Base-by-base conservation (phyloP, 768 basidiomycete genomes). In the Xerocomus brunneocitrinus region DNA sequence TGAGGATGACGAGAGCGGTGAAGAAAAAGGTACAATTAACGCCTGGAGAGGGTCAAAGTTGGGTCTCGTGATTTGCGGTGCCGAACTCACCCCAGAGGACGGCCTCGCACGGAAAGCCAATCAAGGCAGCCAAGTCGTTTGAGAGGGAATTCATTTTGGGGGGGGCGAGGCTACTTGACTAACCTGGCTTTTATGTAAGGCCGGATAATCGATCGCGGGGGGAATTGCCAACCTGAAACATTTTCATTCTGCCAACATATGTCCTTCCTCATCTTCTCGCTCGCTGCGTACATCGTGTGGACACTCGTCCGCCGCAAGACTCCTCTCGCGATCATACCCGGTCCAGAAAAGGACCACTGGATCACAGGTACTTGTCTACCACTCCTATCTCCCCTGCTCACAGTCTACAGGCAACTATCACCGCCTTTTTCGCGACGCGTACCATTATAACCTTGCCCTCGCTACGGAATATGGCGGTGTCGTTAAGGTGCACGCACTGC, bases 101-200 rank as follows among this genome's bases (percentile, higher is more conserved):
- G 0, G 70, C 62, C 54, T 75, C 74, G 55, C 66, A 71, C 3
- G 52, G 67, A 46, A 74, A 74, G 25, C 73, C 73, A 42, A 73
- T 61, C 45, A 75, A 55, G 12, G 70, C 67, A 34, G 73, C 66
- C 2, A 74, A 14, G 49, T 73, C 67, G 14, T 54, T 59, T 1
- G 59, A 50, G 39, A 73, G 66, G 19, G 19, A 19, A 19, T 19
- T 19, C 19, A 19, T 19, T 19, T 19, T 1, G 19, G 19, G 19
- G 19, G 19, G 19, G 19, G 19, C 19, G 19, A 19, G 19, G 19
- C 19, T 19, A 19, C 19, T 19, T 19, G 19, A 19, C 19, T 19
- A 1, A 1, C 19, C 19, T 19, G 19, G 1, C 19, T 19, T 19
- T 19, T 19, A n/a, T n/a, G n/a, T n/a, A 19, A 19, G 19, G 19